Percentiles rank a stretch among this genome's conserved stretches.
These are phyloP conservation scores for Dothistroma pini DNA, from an alignment of 2,329 filamentous ascomycete species.

Conservation along the genomic window DNA sequence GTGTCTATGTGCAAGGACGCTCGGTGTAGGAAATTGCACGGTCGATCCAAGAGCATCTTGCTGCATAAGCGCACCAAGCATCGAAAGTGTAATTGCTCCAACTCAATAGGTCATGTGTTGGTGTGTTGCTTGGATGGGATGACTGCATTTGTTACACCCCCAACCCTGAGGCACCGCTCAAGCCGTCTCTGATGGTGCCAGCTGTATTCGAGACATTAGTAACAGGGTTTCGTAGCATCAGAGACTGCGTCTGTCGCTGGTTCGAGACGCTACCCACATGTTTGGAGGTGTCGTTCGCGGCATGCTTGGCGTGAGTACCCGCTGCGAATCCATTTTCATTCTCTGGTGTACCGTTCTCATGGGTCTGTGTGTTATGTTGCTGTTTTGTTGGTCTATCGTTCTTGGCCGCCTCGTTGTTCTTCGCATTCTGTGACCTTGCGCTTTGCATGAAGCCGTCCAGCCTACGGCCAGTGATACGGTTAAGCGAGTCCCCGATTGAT, in stretches of 20 bases:
- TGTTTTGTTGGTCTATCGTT: slow-evolving; percentile 20
- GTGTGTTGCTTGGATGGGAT: background rate
- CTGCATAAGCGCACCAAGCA: no score
- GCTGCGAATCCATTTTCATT: background rate
- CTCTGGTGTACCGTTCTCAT: slow-evolving; percentile 13
- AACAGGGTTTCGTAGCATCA: background rate
- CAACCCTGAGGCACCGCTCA: background rate
- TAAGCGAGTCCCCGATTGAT: slow-evolving; percentile 42
- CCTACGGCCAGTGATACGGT: slow-evolving; percentile 39
- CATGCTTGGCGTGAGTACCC: background rate
- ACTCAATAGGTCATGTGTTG: background rate
- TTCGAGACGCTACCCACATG: slow-evolving; percentile 21
- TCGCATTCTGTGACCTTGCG: slow-evolving; percentile 21
- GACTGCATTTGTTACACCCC: background rate
- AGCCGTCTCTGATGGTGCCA: background rate
- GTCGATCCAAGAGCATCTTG: background rate
- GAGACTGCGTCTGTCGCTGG: slow-evolving; percentile 17
- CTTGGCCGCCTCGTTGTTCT: slow-evolving; percentile 22
- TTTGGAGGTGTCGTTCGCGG: slow-evolving; percentile 15
- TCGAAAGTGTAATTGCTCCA: no score
- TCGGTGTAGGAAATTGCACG: background rate
- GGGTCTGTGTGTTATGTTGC: slow-evolving; percentile 3
- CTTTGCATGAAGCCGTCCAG: slow-evolving; percentile 36
- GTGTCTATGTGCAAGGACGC: background rate
- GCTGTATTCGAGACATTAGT: background rate